Conservation (phyloP, 352 stramenopile genomes). For the Phytopythium aichiense region DNA sequence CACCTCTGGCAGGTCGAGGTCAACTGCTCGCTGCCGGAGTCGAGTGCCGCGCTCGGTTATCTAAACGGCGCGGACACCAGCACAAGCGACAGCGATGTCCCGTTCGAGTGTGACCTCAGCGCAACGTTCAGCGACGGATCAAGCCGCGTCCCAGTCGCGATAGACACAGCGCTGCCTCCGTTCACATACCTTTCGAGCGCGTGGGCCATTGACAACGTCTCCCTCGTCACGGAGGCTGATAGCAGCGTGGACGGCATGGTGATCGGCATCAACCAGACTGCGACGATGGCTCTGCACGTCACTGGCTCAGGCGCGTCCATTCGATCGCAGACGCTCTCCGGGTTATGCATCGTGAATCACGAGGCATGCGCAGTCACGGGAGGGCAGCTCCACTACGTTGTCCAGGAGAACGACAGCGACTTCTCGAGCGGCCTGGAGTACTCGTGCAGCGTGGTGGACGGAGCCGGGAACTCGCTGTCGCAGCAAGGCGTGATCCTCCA, state of each 20-base stretch:
- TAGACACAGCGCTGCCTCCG: slow-evolving; percentile 4
- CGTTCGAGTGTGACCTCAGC: slow-evolving; percentile 4
- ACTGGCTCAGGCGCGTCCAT: slow-evolving; percentile 1
- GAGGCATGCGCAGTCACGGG: slow-evolving; percentile 22
- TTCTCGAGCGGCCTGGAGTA: slow-evolving; percentile 24
- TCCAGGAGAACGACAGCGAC: slow-evolving; percentile 45
- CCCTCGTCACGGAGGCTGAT: background rate
- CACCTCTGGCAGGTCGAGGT: slow-evolving; percentile 4
- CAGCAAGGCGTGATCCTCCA: slow-evolving; percentile 23
- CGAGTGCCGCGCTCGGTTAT: slow-evolving; percentile 1
- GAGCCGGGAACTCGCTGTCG: slow-evolving; percentile 18
- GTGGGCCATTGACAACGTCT: slow-evolving; percentile 10
- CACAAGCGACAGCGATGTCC: background rate
- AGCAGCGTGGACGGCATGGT: too few species aligned
- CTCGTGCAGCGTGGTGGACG: slow-evolving; percentile 26
- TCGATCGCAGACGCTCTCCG: slow-evolving; percentile 16
- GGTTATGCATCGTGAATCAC: slow-evolving; percentile 28
- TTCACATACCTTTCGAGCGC: slow-evolving; percentile 9
- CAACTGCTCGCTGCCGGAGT: slow-evolving; percentile 6
- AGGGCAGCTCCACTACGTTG: slow-evolving; percentile 31
- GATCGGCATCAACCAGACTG: slow-evolving; percentile 5
- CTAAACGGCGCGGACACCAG: background rate
- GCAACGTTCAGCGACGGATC: background rate
- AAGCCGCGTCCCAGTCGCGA: background rate
- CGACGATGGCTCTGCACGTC: slow-evolving; percentile 2